phyloP scores from a whole-genome alignment of 352 stramenopile genomes.

The Phytopythium kandeliae region DNA sequence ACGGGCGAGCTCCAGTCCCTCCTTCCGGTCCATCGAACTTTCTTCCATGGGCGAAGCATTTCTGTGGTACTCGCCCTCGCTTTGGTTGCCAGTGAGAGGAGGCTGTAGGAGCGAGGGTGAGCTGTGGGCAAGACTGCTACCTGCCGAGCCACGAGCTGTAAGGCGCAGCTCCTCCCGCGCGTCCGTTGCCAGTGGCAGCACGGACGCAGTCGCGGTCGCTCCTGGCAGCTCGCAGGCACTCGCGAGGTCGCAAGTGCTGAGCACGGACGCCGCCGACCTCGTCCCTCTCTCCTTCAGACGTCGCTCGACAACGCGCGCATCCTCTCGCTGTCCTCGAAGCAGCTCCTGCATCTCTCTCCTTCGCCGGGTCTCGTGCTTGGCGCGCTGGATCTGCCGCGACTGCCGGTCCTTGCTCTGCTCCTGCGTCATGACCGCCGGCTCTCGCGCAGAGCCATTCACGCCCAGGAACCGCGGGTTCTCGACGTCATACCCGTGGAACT shows the following conservation, averaged over 20 bases:
- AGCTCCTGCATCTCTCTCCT: conserved; percentile 5
- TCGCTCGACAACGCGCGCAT: not conserved
- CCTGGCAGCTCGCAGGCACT: conserved; percentile 2
- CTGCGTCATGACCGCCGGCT: not conserved
- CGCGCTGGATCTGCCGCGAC: not conserved
- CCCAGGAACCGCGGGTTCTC: conserved; percentile 5
- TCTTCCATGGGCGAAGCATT: not conserved
- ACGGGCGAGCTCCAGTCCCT: conserved; percentile 11
- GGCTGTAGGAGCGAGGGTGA: not conserved
- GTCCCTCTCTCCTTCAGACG: not conserved
- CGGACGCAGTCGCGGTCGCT: too few relatives aligned
- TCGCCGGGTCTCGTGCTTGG: not conserved
- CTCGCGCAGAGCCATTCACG: not conserved
- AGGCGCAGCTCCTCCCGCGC: not conserved
- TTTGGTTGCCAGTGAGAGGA: not conserved
- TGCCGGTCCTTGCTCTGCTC: not conserved
- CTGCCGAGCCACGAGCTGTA: not conserved
- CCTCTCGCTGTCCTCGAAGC: conserved; percentile 1
- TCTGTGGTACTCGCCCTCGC: not conserved
- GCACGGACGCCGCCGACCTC: too few relatives aligned
- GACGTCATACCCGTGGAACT: not conserved
- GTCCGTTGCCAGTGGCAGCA: not conserved
- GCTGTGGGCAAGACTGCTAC: not conserved
- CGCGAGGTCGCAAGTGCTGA: not conserved
- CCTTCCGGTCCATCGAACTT: not conserved